Base-by-base conservation (phyloP, 352 stramenopile genomes). In the Phytopythium vexans region DNA sequence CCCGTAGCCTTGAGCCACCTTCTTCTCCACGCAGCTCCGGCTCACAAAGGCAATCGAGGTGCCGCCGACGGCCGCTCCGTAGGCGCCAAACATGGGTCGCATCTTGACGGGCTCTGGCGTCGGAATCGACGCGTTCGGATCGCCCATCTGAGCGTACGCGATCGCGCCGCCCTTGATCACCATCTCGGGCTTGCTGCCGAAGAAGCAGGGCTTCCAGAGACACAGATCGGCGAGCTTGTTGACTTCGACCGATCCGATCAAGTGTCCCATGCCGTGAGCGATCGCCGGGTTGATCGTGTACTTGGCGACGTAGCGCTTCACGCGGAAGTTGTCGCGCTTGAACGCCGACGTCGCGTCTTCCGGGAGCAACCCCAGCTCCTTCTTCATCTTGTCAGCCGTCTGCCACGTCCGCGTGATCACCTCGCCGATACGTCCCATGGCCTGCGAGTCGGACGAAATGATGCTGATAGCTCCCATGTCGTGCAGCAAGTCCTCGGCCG, bases 271-370 rank as follows among this genome's bases (percentile, higher is more conserved):
- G 6, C 96, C 96, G 69, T 99, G 96, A 1, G 95, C 91, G 53
- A 99, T 96, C 35, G 92, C 92, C 14, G 96, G 95, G 64, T 99
- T 99, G 68, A 98, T 98, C 43, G 96, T 99, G 76, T 99, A 99
- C 68, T 99, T 99, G 34, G 96, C 91, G 44, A 99, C 64, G 74
- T 98, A 99, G 9, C 96, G 83, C 41, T 94, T 88, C 10, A 98
- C 94, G 36, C 96, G 86, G 54, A 97, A 94, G 66, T 99, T 99
- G 68, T 99, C 96, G 51, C 88, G 57, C 47, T 75, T 66, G 66
- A 73, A 62, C 43, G 60, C 47, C 6, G 71, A 67, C 2, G 56
- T 65, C 9, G 68, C 72, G 58, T 99, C 95, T 54, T 98, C 89
- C 3, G 71, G 58, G 3, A 99, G 73, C 6, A 70, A 56, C 12